A percentile compares a stretch with the other conserved stretches of the same genome.
Conservation (phyloP, 2,329 filamentous ascomycete species). For the Aureobasidium sp. region DNA sequence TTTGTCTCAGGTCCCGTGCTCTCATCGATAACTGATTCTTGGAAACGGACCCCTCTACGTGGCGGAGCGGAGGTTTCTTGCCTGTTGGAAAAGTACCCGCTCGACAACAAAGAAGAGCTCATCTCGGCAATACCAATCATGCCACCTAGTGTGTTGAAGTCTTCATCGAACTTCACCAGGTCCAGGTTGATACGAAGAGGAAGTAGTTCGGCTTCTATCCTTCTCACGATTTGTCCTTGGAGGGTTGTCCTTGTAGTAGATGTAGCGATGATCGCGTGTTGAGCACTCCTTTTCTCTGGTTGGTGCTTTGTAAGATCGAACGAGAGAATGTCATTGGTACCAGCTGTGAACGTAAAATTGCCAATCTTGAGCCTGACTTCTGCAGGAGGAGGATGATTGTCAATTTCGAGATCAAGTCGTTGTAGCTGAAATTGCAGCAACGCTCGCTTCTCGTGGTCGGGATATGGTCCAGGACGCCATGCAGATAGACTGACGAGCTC, state of each 20-base stretch:
- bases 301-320: neutral
- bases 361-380: neutral
- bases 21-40: constrained; percentile 33
- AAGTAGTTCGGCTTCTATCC: constrained; percentile 62
- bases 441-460: neutral
- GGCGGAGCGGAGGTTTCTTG: constrained; percentile 27
- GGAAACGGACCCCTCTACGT: constrained; percentile 51
- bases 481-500: neutral
- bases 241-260: constrained; percentile 18
- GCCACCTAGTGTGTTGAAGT: constrained; percentile 81
- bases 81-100: constrained; percentile 31
- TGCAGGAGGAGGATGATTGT: neutral
- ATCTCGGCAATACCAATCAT: constrained; percentile 86
- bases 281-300: neutral
- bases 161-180: constrained; percentile 59
- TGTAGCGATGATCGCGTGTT: neutral
- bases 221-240: constrained; percentile 21
- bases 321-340: constrained; percentile 7
- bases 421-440: neutral
- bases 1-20: constrained; percentile 45
- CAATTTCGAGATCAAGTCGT: neutral
- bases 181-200: constrained; percentile 72
- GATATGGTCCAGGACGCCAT: neutral
- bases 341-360: neutral
- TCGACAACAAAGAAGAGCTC: constrained; percentile 71